Base-by-base conservation (phyloP, 768 basidiomycete genomes). In the Phlegmacium glaucopus region DNA sequence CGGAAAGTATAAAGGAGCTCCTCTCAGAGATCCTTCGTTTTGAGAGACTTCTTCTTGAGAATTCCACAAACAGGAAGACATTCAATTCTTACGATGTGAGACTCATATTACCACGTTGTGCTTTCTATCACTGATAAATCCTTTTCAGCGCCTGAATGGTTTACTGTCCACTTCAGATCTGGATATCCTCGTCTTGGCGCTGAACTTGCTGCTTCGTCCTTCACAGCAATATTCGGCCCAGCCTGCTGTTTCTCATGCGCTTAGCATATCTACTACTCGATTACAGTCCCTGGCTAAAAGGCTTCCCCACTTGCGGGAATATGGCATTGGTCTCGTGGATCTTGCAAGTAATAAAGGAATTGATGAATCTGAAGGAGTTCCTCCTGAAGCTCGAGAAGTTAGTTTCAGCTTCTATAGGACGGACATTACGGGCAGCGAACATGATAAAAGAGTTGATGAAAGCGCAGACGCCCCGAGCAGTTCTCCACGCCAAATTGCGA, bases 21-120 rank as follows among this genome's bases (percentile, higher is more conserved):
- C 63, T 97, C 10, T 80, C 84, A 52, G 85, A 88, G 62, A 86
- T 99, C 54, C 79, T 99, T 51, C 77, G 83, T 55, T 94, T 99
- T 54, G 84, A 93, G 71, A 79, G 90, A 52, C 69, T 98, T 32
- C 71, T 99, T 43, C 74, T 99, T 59, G 96, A 98, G 71, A 96
- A 97, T 65, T 95, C 94, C 39, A 99, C 96, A 34, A 98, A 95
- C 64, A 76, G 96, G 60, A 98, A 97, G 73, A 89, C 94, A 48
- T 99, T 87, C 69, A 85, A 81, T 50, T 95, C 93, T 4, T 99
- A 96, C 67, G 96, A 99, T 64, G 95, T 98, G 68, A 68, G 93
- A 73, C 39, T 44, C 45, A 38, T 53, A 18, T 52, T 49, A n/a
- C 45, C 39, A 44, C 10, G 32, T 53, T 34, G 40, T 46, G 30